Conservation (phyloP, 2,329 filamentous ascomycete species). For the Colletotrichum sansevieriae region DNA sequence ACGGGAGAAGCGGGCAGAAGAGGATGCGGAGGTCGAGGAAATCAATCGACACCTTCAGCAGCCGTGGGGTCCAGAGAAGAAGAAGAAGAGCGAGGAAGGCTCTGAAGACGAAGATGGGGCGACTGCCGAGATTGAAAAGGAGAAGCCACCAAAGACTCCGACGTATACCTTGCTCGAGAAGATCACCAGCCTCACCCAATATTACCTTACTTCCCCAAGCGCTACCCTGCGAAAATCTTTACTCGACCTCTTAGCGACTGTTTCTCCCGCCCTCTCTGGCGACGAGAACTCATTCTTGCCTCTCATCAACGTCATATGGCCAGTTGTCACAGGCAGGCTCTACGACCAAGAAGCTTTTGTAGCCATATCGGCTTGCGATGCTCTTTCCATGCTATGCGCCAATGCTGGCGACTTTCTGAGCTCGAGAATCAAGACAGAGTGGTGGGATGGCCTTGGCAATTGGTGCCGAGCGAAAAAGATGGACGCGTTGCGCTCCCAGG, state of each 20-base stretch:
- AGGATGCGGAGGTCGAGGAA: constrained; percentile 50
- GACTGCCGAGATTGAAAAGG: constrained; percentile 45
- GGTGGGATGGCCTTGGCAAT: constrained; percentile 66
- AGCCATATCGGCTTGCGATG: constrained; percentile 75
- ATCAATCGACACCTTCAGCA: constrained; percentile 50
- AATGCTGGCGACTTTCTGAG: constrained; percentile 85
- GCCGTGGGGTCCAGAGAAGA: constrained; percentile 48
- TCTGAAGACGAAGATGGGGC: constrained; percentile 45
- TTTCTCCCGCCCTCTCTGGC: constrained; percentile 77
- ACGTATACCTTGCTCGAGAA: constrained; percentile 85
- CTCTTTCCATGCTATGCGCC: constrained; percentile 76
- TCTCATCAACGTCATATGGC: constrained; percentile 91
- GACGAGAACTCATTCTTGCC: constrained; percentile 90
- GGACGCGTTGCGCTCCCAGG: constrained; percentile 47
- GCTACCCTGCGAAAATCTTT: constrained; percentile 83
- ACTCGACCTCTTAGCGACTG: constrained; percentile 80
- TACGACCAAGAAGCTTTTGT: constrained; percentile 78
- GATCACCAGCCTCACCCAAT: constrained; percentile 86
- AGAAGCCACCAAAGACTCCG: constrained; percentile 77
- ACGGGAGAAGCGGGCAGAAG: constrained; percentile 48
- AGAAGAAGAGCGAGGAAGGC: constrained; percentile 36
- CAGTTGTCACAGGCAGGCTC: constrained; percentile 78
- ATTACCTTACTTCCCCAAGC: constrained; percentile 89
- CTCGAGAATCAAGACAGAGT: constrained; percentile 80
- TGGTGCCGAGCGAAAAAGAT: constrained; percentile 62